Evolutionary conservation across 2,329 filamentous ascomycete genomes (phyloP), one percentile per base, ranked within the genome.

Genomic region (Thelonectria blattea): DNA sequence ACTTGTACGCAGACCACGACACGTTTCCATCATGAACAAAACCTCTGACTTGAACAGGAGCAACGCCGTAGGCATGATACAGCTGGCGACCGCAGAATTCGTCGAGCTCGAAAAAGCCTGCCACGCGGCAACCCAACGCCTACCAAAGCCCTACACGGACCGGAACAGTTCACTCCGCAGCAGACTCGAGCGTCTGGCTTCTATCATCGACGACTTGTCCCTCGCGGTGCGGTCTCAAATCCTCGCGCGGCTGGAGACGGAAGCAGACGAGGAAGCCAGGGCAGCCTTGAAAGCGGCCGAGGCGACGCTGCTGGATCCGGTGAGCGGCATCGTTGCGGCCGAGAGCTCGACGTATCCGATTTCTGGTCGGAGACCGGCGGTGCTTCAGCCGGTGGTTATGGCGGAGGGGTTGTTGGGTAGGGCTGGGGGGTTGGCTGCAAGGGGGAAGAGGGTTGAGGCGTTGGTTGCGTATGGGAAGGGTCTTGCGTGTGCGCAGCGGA

Each of bases 41-140:
- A 2, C n/a, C n/a, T 20, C 11, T 27, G 8, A 6, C 9, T 11
- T 34, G 14, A 14, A 41, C 6, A 55, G 52, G 43, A 48, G 32
- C n/a, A 55, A 55, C n/a, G 52, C 52, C 1, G 15, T 48, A 18
- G 52, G 30, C n/a, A 55, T 48, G 43, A 12, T 55, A 7, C 43
- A 55, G 7, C 45, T 55, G 2, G 5, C 24, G 1, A 20, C 43
- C 3, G 30, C 43, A 9, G 52, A 55, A 15, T 55, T 48, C 32
- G 11, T 48, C 11, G 52, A 55, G 11, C 43, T 41, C 22, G 52
- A 55, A 7, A 43, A 10, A 18, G 52, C 52, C 9, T 41, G 15
- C 9, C 8, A 48, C 15, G 20, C 15, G 9, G 34, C 45, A 9
- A 41, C 32, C 6, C 14, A 4, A 8, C 32, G 10, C 3, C 12